Percentiles rank a stretch among this genome's conserved stretches.
phyloP scores from a whole-genome alignment of 306 rosid genomes.

The Leucaena leucocephala region DNA sequence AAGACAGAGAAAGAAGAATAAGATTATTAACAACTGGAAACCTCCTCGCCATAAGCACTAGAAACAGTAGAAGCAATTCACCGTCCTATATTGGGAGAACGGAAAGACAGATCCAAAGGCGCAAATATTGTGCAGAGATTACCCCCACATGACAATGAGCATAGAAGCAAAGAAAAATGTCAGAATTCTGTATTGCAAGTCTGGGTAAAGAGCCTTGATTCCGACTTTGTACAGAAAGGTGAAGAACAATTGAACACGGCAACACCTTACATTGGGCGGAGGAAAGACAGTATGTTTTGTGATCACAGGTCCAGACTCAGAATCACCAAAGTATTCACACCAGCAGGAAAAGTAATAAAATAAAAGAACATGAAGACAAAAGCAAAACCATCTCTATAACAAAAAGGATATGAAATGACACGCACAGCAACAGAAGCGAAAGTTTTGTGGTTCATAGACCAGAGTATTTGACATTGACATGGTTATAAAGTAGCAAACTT shows the following conservation, averaged over 20 bases:
- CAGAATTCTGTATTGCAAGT: neutral
- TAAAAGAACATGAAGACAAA: neutral
- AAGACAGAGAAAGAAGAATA: conserved; percentile 14
- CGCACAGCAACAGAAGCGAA: neutral
- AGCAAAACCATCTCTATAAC: conserved; percentile 35
- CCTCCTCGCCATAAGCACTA: neutral
- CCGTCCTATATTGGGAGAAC: neutral
- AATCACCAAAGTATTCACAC: conserved; percentile 16
- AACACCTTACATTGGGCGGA: neutral
- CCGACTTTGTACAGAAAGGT: neutral
- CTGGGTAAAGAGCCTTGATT: neutral
- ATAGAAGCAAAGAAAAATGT: neutral
- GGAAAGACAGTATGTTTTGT: neutral
- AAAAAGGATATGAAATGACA: conserved; percentile 1
- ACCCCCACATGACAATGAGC: neutral
- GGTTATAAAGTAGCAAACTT: neutral
- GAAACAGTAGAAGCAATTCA: neutral
- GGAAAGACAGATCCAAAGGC: neutral
- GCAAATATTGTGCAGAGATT: neutral
- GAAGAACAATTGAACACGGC: neutral
- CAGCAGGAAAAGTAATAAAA: neutral
- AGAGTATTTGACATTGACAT: neutral
- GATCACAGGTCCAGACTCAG: conserved; percentile 15
- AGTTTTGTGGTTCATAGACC: neutral
- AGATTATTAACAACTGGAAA: neutral